Evolutionary conservation across 345 rosid species (phyloP).

Genomic region (Murraya koenigii): DNA sequence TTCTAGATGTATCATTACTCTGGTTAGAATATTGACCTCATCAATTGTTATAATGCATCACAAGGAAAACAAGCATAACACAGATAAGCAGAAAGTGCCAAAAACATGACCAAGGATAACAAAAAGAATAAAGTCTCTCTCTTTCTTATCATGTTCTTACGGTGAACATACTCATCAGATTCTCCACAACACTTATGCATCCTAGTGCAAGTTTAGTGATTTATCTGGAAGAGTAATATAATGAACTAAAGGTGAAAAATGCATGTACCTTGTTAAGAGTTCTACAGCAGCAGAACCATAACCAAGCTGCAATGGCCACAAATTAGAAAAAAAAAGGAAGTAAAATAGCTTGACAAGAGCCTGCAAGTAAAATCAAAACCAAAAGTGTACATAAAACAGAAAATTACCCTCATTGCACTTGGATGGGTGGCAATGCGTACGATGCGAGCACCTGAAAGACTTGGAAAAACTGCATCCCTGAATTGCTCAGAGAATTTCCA

Average conservation of each 20-base stretch:
- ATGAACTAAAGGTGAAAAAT: conserved; percentile 9
- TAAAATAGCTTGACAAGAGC: conserved; percentile 17
- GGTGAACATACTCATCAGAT: neutral
- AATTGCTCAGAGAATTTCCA: conserved; percentile 98
- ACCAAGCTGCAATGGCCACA: conserved; percentile 66
- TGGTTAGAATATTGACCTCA: neutral
- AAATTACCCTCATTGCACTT: conserved; percentile 80
- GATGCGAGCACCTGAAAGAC: conserved; percentile 94
- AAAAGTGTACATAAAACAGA: neutral
- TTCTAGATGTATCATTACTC: too few species aligned
- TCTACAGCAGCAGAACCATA: conserved; percentile 95
- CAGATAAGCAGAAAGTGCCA: neutral
- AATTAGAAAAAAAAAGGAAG: conserved; percentile 7
- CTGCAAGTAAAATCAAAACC: neutral
- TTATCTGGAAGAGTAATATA: neutral
- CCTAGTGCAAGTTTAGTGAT: neutral
- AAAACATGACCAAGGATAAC: neutral
- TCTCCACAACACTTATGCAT: neutral
- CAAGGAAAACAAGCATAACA: neutral
- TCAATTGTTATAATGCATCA: neutral
- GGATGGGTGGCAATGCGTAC: conserved; percentile 99
- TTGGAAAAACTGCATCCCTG: conserved; percentile 75
- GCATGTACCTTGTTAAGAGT: conserved; percentile 67
- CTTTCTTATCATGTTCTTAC: neutral
- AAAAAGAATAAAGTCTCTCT: neutral